These are phyloP conservation scores for Kalanchoe fedtschenkoi DNA, from an alignment of 164 flowering plant species.

Conservation along the genomic window DNA sequence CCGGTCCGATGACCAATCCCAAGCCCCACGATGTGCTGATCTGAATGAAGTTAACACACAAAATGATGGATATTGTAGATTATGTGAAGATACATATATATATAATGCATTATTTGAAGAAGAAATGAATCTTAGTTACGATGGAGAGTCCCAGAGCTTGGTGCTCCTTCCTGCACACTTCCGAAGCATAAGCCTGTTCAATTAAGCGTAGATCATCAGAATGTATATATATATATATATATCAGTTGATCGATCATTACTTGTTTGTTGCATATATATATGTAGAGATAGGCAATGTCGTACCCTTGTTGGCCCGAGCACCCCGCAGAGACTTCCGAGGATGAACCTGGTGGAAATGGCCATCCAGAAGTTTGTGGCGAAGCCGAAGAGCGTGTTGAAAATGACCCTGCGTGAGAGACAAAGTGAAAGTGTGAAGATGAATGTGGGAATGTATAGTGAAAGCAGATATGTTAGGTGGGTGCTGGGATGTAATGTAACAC, in stretches of 20 bases:
- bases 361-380: constrained; percentile 65
- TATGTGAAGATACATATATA: not conserved
- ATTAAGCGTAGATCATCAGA: not conserved
- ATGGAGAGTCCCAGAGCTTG: constrained; percentile 46
- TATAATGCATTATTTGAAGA: not conserved
- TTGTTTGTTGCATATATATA: no score
- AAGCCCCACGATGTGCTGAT: constrained; percentile 32
- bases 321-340: constrained; percentile 47
- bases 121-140: constrained; percentile 21
- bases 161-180: constrained; percentile 44
- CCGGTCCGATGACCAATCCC: constrained; percentile 24
- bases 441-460: not conserved
- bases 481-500: no score
- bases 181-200: constrained; percentile 54
- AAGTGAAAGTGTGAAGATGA: not conserved
- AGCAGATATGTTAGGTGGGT: not conserved
- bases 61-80: not conserved
- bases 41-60: constrained; percentile 12
- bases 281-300: not conserved
- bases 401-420: constrained; percentile 11
- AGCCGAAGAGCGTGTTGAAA: constrained; percentile 21
- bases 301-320: constrained; percentile 62
- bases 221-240: no score
- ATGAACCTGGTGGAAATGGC: constrained; percentile 56
- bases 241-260: not conserved